These are phyloP conservation scores for Pyricularia pennisetigena DNA, from an alignment of 2,329 filamentous ascomycete genomes.

Conservation along the genomic window DNA sequence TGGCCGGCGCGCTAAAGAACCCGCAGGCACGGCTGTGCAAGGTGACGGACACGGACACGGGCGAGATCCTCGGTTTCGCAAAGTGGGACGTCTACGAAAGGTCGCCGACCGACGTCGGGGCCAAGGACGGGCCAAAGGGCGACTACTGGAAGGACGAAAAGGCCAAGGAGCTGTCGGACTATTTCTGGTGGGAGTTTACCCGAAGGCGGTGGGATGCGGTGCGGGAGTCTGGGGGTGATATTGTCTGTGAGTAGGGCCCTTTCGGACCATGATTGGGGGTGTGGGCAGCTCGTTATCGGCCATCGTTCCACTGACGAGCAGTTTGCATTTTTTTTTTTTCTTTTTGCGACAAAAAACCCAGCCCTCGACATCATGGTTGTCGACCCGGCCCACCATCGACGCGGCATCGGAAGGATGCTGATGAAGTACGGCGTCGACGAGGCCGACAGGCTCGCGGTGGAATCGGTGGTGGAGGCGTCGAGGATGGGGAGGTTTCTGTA, in stretches of 20 bases:
- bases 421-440: conserved; percentile 3
- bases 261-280: no score
- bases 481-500: background rate
- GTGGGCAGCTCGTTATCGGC: background rate
- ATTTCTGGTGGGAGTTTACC: conserved; percentile 4
- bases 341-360: background rate
- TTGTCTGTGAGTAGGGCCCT: conserved; percentile 1
- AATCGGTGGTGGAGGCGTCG: background rate
- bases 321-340: no score
- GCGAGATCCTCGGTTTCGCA: background rate
- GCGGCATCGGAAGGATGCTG: background rate
- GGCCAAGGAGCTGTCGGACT: background rate
- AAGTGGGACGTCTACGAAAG: conserved; percentile 4
- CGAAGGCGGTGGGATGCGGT: conserved; percentile 1
- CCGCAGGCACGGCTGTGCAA: background rate
- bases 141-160: background rate
- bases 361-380: background rate
- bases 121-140: background rate
- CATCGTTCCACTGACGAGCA: no score
- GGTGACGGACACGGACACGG: background rate
- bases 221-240: background rate
- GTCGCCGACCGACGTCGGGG: background rate
- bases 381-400: background rate
- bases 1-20: background rate
- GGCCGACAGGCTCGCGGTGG: background rate